Evolutionary conservation across 2,329 filamentous ascomycete species (phyloP).

Genomic region (Beauveria scarabaeidicola): DNA sequence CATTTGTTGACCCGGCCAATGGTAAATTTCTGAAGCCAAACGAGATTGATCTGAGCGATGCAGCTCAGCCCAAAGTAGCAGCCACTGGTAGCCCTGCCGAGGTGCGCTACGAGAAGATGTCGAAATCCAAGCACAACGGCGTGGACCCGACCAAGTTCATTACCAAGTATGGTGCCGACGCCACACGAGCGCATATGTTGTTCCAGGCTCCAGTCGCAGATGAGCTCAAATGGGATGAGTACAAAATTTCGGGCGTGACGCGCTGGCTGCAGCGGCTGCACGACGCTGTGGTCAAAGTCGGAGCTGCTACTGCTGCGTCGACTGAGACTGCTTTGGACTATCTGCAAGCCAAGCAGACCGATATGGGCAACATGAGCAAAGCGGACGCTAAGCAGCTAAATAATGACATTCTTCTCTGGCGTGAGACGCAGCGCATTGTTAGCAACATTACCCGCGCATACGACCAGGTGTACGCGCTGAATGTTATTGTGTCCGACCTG

Average conservation of each 20-base stretch:
- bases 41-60: slow-evolving; percentile 58
- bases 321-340: slow-evolving; percentile 23
- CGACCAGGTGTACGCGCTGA: slow-evolving; percentile 64
- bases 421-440: slow-evolving; percentile 59
- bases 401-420: slow-evolving; percentile 47
- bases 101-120: slow-evolving; percentile 83
- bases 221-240: slow-evolving; percentile 79
- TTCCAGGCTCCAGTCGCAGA: slow-evolving; percentile 82
- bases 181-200: slow-evolving; percentile 76
- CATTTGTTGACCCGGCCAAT: slow-evolving; percentile 64
- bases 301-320: slow-evolving; percentile 11
- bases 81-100: slow-evolving; percentile 50
- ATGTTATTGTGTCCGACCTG: slow-evolving; percentile 75
- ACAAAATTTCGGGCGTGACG: slow-evolving; percentile 71
- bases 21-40: slow-evolving; percentile 69
- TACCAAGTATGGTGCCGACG: slow-evolving; percentile 68
- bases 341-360: slow-evolving; percentile 27
- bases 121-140: slow-evolving; percentile 88
- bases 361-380: slow-evolving; percentile 22
- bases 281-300: slow-evolving; percentile 39
- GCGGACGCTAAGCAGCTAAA: slow-evolving; percentile 33
- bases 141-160: slow-evolving; percentile 73
- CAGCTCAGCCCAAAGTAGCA: slow-evolving; percentile 50
- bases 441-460: slow-evolving; percentile 59
- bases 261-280: slow-evolving; percentile 68